These are phyloP conservation scores for Scolecobasidium constrictum DNA, from an alignment of 2,329 filamentous ascomycete genomes.

Conservation along the genomic window DNA sequence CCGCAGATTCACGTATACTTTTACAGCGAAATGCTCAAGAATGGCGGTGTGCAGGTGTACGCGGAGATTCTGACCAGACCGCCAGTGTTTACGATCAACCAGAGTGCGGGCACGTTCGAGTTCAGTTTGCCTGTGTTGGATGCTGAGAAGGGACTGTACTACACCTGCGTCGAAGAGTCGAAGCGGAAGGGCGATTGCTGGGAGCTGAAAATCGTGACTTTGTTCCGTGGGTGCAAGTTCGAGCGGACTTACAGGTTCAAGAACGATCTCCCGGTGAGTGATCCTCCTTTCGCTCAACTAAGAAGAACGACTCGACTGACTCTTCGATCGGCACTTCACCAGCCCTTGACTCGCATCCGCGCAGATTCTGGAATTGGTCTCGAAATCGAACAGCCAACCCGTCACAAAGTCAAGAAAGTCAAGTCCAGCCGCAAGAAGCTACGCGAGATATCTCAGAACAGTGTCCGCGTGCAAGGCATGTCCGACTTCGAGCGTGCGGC, in stretches of 20 bases:
- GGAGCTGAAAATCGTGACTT: neutral
- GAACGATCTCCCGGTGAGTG: no score
- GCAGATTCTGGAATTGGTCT: no score
- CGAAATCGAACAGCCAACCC: no score
- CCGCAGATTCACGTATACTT: neutral
- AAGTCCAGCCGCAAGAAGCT: neutral
- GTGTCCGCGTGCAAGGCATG: neutral
- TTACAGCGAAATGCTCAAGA: neutral
- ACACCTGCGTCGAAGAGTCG: neutral
- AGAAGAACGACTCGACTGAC: no score
- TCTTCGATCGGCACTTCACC: no score
- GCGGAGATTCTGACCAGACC: neutral
- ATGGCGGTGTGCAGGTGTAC: neutral
- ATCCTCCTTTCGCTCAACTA: no score
- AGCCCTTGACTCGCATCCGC: no score
- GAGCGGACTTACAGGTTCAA: neutral
- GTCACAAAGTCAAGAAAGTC: neutral
- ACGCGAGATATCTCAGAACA: conserved; percentile 2
- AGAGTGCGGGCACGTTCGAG: neutral
- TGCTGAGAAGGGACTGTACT: neutral
- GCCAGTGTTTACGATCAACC: neutral
- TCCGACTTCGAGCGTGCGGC: neutral
- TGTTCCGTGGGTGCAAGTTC: neutral
- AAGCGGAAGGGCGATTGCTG: neutral
- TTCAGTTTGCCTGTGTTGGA: neutral